Percentiles rank a stretch among this genome's conserved stretches.
These are phyloP conservation scores for Trypanosoma grayi DNA, from an alignment of 208 protist genomes.

Conservation along the genomic window DNA sequence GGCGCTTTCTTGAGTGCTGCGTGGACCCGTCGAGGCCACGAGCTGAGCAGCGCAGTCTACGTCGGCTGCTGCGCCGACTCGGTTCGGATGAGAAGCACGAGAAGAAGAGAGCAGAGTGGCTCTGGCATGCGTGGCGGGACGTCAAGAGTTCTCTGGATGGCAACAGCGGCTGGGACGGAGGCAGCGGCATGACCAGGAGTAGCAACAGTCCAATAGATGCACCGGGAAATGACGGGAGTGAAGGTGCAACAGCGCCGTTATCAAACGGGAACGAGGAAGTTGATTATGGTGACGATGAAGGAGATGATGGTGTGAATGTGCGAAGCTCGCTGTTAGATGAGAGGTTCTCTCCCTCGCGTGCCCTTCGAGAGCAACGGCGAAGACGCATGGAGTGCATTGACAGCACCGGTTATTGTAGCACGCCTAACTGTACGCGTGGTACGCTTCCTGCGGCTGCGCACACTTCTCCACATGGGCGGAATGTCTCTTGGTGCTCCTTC, in stretches of 20 bases:
- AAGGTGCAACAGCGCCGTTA: too few relatives aligned
- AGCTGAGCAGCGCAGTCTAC: background rate
- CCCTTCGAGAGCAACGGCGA: background rate
- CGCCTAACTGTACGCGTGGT: too few relatives aligned
- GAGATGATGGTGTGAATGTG: background rate
- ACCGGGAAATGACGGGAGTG: too few relatives aligned
- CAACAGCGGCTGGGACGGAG: background rate
- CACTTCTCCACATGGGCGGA: too few relatives aligned
- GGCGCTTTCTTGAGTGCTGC: slow-evolving; percentile 1
- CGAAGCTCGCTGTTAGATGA: background rate
- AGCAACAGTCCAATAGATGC: too few relatives aligned
- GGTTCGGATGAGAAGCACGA: background rate
- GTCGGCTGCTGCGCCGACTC: background rate
- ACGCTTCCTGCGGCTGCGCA: too few relatives aligned
- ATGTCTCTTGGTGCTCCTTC: too few relatives aligned
- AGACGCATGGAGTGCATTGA: background rate
- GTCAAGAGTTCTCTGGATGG: background rate
- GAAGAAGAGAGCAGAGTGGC: background rate
- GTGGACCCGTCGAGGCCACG: background rate
- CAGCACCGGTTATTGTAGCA: too few relatives aligned
- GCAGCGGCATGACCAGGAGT: too few relatives aligned
- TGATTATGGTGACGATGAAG: background rate
- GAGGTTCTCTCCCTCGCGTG: background rate
- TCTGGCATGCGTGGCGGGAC: background rate
- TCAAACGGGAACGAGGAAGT: background rate